These are phyloP conservation scores for Candida glucosophila DNA, from an alignment of 1,139 yeast species.

Conservation along the genomic window DNA sequence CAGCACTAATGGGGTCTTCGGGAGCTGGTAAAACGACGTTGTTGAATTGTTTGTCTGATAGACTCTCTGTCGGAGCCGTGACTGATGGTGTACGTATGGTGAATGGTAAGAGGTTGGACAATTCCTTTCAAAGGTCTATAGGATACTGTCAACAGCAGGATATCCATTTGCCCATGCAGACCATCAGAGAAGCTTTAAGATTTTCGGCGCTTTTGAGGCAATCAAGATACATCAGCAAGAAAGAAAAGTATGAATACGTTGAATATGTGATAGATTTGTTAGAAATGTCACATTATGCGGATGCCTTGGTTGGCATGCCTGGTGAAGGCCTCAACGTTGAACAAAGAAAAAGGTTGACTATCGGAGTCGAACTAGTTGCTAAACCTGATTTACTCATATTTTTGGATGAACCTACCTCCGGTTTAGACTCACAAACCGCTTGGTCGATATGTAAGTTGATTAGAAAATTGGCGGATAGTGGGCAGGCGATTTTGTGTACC, in stretches of 20 bases:
- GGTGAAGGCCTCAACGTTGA: slow-evolving; percentile 59
- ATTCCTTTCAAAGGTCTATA: slow-evolving; percentile 50
- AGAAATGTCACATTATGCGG: slow-evolving; percentile 57
- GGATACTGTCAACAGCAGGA: slow-evolving; percentile 65
- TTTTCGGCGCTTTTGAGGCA: slow-evolving; percentile 58
- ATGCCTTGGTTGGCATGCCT: slow-evolving; percentile 49
- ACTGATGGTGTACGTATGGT: slow-evolving; percentile 55
- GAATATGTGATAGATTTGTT: slow-evolving; percentile 47
- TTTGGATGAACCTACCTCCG: slow-evolving; percentile 90
- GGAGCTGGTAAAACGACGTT: slow-evolving; percentile 67
- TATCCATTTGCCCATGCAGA: slow-evolving; percentile 46
- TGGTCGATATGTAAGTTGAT: slow-evolving; percentile 77
- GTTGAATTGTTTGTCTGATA: slow-evolving; percentile 49
- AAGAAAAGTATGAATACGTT: slow-evolving; percentile 43
- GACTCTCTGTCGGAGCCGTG: slow-evolving; percentile 50
- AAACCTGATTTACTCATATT: slow-evolving; percentile 75
- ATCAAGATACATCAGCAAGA: slow-evolving; percentile 26
- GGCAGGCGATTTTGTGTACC: slow-evolving; percentile 78
- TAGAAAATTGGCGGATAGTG: slow-evolving; percentile 66
- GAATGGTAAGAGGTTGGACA: slow-evolving; percentile 43
- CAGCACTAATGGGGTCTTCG: slow-evolving; percentile 68
- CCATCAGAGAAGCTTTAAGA: slow-evolving; percentile 53
- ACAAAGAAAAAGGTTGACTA: slow-evolving; percentile 57
- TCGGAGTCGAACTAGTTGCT: slow-evolving; percentile 83
- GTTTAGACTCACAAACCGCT: slow-evolving; percentile 87